Base-by-base conservation (phyloP, 352 stramenopile genomes). In the Phytophthora sp. region DNA sequence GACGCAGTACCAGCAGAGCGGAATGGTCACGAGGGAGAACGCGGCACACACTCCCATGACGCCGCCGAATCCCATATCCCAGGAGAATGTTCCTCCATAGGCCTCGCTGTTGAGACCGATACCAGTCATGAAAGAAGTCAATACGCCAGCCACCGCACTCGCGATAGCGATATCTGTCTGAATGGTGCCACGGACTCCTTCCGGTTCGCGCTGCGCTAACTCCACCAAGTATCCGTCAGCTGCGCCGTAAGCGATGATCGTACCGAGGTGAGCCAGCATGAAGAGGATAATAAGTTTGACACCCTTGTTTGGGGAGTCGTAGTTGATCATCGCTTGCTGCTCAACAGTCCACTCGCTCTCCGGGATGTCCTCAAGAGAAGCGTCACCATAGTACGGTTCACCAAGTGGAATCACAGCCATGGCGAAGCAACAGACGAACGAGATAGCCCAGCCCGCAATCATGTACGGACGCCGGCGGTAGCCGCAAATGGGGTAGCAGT, bases 401-500 rank as follows among this genome's bases (percentile, higher is more conserved):
- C 69, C 78, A 13, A 83, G 10, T 0, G 76, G 71, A 21, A 76
- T 18, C 12, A 72, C 51, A 9, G 66, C 70, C 60, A 85, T 80
- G 46, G 76, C 18, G 38, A 85, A 32, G 24, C 63, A 72, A 35
- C 59, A 66, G 13, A 71, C 35, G 32, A 74, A 64, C 0, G 69
- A 51, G 32, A 79, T 41, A 2, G 66, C 28, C 72, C 72, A 84
- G 12, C 77, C 74, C 1, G 72, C 7, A 3, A 83, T 45, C 26
- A 87, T 77, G 60, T 87, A 87, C 13, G 74, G 70, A 2, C 74
- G 60, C 2, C 78, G 72, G 27, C 72, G 73, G 48, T 79, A 82
- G 4, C 74, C 72, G 26, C 41, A 75, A 41, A 88, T 75, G 1
- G 78, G 76, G 15, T 68, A 68, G 30, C 55, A 70, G 52, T 87